phyloP scores from a whole-genome alignment of 2,329 filamentous ascomycete species.

The Rhynchosporium agropyri region DNA sequence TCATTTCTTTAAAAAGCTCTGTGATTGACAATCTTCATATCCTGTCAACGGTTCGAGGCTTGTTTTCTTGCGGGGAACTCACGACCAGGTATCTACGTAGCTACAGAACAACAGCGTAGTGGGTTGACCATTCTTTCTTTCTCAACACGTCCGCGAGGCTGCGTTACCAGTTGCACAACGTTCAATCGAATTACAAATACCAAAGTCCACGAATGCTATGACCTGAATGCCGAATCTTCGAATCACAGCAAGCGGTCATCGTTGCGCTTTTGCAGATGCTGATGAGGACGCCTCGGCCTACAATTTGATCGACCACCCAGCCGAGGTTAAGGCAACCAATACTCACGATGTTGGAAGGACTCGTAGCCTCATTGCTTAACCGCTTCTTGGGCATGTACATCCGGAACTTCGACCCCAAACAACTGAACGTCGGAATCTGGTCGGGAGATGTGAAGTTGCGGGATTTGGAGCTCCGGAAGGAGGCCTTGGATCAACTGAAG shows the following conservation, averaged over 20 bases:
- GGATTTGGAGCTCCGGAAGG: constrained; percentile 87
- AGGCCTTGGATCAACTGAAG: constrained; percentile 95
- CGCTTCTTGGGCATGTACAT: constrained; percentile 99
- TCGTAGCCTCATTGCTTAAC: constrained; percentile 96
- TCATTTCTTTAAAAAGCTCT: neutral
- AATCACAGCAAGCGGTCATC: constrained; percentile 7
- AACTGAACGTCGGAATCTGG: constrained; percentile 99
- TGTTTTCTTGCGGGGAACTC: constrained; percentile 22
- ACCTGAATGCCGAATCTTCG: constrained; percentile 23
- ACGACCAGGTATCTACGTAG: constrained; percentile 4
- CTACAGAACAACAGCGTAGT: neutral
- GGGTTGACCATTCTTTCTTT: constrained; percentile 12
- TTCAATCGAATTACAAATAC: neutral
- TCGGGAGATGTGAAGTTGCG: constrained; percentile 95
- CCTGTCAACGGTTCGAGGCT: constrained; percentile 8
- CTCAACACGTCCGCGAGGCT: constrained; percentile 18
- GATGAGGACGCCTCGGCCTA: constrained; percentile 29
- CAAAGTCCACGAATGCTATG: constrained; percentile 26
- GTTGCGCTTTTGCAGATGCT: constrained; percentile 26
- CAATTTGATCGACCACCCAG: constrained; percentile 49
- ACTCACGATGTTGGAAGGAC: constrained; percentile 87
- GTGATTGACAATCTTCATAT: neutral
- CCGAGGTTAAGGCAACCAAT: constrained; percentile 71
- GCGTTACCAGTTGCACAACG: constrained; percentile 2
- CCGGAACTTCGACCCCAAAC: constrained; percentile 97